Evolutionary conservation across 345 rosid species (phyloP), one percentile per base, ranked within the genome.

Genomic region (Corchorus olitorius): DNA sequence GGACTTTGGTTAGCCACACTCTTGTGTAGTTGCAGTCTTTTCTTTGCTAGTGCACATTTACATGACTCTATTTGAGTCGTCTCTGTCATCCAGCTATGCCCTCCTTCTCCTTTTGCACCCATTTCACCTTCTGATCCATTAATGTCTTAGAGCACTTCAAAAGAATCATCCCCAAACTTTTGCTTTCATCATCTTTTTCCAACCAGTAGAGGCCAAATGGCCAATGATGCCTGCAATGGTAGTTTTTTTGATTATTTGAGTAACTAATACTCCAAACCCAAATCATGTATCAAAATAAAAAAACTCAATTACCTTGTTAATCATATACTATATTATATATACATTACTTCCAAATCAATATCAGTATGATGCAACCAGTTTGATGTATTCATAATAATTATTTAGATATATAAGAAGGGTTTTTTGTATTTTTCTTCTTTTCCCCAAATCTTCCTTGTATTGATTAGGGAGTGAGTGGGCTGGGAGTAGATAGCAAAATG

Each of bases 1-100:
- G 41, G 6, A 22, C 58, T 4, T 46, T 5, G 13, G 41, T 15
- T 4, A 0, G 73, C 59, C 59, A 69, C 59, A 69, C 8, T 50
- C 16, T n/a, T 52, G 61, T 52, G 61, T 60, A 52, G 46, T 70
- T 52, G 73, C 60, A 16, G 39, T 16, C 60, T 69, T 65, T 7
- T 16, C 60, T 69, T 65, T 7, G 2, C 34, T 43, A 5, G 1
- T 67, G 54, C 55, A 67, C 55, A 16, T 67, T 22, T 19, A 39
- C n/a, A 67, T 9, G 33, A 49, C 20, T 8, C 20, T 11, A 27
- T 7, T 11, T 15, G 11, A 19, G 17, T 13, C 53, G 34, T 66
- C 53, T 6, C 54, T 66, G 8, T 45, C 70, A 66, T 9, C 54
- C 70, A 66, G 70, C 71, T 46, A 66, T 37, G 35, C 17, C 35